Base-by-base conservation (phyloP, 2,329 filamentous ascomycete species). In the Aureobasidium leucospermi region DNA sequence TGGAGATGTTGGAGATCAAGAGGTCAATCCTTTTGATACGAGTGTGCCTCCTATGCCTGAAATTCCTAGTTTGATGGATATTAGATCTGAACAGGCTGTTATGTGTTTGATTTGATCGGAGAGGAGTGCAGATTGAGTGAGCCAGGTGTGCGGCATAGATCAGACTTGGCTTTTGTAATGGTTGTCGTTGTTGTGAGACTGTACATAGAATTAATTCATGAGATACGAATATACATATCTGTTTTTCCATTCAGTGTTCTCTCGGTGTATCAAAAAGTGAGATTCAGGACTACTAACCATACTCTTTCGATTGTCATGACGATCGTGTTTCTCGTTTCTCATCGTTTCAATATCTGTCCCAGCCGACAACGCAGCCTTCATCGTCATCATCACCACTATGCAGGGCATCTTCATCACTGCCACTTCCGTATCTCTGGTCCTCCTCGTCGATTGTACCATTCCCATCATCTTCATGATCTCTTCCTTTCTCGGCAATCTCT, bases 1-100 rank as follows among this genome's bases (percentile, higher is more conserved):
- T 1, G 55, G 45, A 4, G 45, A 41, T 41, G 57, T 59, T 8
- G 63, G 67, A 4, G 69, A 70, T 8, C 68, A 71, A 10, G 62
- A 64, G 7, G 63, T 69, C 23, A 72, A 73, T 62, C 74, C 74
- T 0, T 76, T 77, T 60, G 73, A 75, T 34, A 68, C 52, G 8
- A 64, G 60, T 46, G 59, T 64, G 32, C 63, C 63, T 34, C 59
- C 63, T 3, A 61, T 67, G 31, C 68, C 68, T 1, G 60, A 45
- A 16, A 52, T 52, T 1, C 47, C 39, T 6, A 45, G 34, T 28
- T 4, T 60, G 11, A 28, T 23, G 6, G 58, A 55, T 5, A 38
- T 42, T 9, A 42, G 48, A 28, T 13, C 47, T 11, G 47, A 52
- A 19, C 58, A 60, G 28, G 42, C 49, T n/a, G 58, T 60, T 7